Percentiles rank a stretch among this genome's conserved stretches.
These are phyloP conservation scores for Hymenoscyphus fructigenus DNA, from an alignment of 2,329 filamentous ascomycete species.

Conservation along the genomic window DNA sequence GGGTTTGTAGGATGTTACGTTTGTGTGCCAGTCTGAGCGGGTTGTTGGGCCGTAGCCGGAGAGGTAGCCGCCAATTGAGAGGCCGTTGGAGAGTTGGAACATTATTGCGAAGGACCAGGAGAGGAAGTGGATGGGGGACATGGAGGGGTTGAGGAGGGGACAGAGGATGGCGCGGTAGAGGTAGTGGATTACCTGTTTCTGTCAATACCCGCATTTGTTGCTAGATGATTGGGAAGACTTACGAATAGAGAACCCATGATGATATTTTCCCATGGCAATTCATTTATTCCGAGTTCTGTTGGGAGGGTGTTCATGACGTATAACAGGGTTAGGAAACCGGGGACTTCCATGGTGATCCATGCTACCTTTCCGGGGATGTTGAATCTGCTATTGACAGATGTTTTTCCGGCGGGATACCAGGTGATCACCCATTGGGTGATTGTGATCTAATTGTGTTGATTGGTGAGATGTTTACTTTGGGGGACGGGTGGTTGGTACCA, in stretches of 20 bases:
- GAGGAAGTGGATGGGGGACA: conserved; percentile 79
- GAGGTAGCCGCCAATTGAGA: conserved; percentile 76
- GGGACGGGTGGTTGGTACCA: conserved; percentile 43
- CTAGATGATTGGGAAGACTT: conserved; percentile 17
- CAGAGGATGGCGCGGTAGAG: conserved; percentile 81
- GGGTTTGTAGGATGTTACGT: conserved; percentile 31
- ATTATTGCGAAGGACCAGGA: conserved; percentile 62
- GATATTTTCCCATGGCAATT: conserved; percentile 75
- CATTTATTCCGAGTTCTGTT: conserved; percentile 51
- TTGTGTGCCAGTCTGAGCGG: conserved; percentile 49
- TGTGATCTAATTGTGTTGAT: conserved; percentile 54
- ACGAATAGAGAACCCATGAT: conserved; percentile 68
- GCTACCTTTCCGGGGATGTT: conserved; percentile 88
- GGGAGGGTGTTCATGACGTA: conserved; percentile 77
- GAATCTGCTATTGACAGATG: conserved; percentile 68
- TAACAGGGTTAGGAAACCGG: conserved; percentile 72
- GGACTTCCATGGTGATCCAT: conserved; percentile 86
- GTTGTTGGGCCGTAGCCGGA: conserved; percentile 74
- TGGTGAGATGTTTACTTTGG: background rate
- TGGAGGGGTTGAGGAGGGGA: conserved; percentile 82
- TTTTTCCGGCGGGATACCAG: conserved; percentile 93
- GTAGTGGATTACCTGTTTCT: conserved; percentile 75
- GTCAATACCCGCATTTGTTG: background rate
- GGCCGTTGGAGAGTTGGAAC: conserved; percentile 82
- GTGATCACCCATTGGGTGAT: conserved; percentile 69